These are phyloP conservation scores for Ceratorhiza oryzae-sativae DNA, from an alignment of 1,284 basidiomycete genomes.

Conservation along the genomic window DNA sequence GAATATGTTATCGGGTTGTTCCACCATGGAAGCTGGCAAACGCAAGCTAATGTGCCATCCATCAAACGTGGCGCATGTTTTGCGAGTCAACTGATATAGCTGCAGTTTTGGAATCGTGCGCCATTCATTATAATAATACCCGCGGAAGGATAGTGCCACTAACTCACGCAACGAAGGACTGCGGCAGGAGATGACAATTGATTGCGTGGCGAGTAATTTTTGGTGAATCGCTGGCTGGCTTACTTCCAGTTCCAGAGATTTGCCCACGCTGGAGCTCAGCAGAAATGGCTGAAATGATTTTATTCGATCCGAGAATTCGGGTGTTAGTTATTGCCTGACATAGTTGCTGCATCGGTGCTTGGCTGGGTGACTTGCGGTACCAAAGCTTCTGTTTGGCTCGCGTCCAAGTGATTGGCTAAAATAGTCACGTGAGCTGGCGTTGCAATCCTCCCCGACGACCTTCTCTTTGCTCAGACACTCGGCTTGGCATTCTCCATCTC, in stretches of 20 bases:
- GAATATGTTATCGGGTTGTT: too few relatives aligned
- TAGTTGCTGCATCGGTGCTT: background rate
- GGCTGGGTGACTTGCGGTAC: background rate
- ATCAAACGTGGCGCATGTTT: constrained; percentile 5
- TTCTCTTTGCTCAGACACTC: background rate
- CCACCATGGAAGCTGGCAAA: too few relatives aligned
- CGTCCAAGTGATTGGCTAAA: background rate
- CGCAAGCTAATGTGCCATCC: background rate
- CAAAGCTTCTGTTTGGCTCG: background rate
- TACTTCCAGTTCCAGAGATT: background rate
- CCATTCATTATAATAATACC: too few relatives aligned
- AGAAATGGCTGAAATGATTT: background rate
- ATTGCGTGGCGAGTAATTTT: too few relatives aligned
- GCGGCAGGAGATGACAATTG: too few relatives aligned
- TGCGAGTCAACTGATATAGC: background rate
- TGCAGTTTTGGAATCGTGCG: background rate
- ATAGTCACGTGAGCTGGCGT: constrained; percentile 15
- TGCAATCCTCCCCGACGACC: background rate
- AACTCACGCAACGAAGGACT: too few relatives aligned
- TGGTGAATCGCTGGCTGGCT: too few relatives aligned
- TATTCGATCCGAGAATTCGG: too few relatives aligned
- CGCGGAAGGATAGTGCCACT: too few relatives aligned
- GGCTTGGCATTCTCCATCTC: background rate
- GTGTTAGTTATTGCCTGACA: background rate
- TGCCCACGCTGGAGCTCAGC: background rate